Evolutionary conservation across 2,329 filamentous ascomycete genomes (phyloP).

Genomic region (Pseudophaeomoniella oleicola): DNA sequence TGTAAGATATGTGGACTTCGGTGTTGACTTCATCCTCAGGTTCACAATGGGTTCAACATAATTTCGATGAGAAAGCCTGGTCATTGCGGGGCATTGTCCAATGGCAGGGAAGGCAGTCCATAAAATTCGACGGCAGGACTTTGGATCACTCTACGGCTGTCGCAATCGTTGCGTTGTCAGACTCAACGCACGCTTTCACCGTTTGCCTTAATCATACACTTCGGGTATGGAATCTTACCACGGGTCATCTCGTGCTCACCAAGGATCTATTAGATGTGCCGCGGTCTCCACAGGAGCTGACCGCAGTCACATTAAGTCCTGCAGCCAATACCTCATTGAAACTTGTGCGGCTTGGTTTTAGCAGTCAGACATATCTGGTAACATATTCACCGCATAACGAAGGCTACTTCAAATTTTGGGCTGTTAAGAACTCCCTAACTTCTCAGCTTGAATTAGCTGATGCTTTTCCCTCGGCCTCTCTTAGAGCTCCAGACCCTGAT

Average conservation of each 20-base stretch:
- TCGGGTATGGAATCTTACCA: conserved; percentile 78
- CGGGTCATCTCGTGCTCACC: conserved; percentile 60
- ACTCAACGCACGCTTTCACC: conserved; percentile 48
- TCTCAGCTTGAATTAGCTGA: conserved; percentile 50
- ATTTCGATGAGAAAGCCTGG: conserved; percentile 34
- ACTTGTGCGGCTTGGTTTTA: conserved; percentile 38
- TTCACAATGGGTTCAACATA: conserved; percentile 29
- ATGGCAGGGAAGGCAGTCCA: conserved; percentile 26
- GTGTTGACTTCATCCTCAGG: too few relatives aligned
- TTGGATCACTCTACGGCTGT: conserved; percentile 28
- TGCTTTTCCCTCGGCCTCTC: conserved; percentile 46
- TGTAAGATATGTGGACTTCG: conserved; percentile 5
- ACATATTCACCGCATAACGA: conserved; percentile 80
- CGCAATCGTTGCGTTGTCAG: conserved; percentile 28
- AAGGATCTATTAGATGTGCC: conserved; percentile 62
- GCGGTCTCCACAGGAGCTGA: conserved; percentile 50
- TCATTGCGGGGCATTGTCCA: conserved; percentile 31
- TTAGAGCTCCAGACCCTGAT: conserved; percentile 50
- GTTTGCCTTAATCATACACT: conserved; percentile 80
- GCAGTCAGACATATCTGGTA: conserved; percentile 33
- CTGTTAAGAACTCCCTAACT: conserved; percentile 48
- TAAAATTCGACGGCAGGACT: conserved; percentile 24
- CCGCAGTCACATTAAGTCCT: conserved; percentile 67
- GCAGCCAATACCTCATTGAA: conserved; percentile 63
- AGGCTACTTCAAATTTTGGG: conserved; percentile 93